A percentile compares a stretch with the other conserved stretches of the same genome.
Conservation (phyloP, 306 rosid species). For the Glycine latifolia region DNA sequence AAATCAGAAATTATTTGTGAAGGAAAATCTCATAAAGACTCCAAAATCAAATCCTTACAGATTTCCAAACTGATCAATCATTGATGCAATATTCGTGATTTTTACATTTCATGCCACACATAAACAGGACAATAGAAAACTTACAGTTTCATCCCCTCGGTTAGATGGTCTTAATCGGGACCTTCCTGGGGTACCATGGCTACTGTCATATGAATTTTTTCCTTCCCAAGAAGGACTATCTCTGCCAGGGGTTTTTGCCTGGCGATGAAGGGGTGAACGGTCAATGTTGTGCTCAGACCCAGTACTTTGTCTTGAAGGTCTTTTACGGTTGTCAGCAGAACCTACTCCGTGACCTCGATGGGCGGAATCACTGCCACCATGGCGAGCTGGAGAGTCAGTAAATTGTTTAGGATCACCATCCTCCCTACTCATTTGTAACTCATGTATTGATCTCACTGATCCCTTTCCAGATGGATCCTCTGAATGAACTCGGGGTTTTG, state of each 20-base stretch:
- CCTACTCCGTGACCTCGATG: constrained; percentile 55
- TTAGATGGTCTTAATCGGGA: constrained; percentile 57
- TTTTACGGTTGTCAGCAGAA: constrained; percentile 59
- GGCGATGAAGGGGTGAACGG: constrained; percentile 82
- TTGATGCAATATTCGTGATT: constrained; percentile 17
- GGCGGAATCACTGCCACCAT: constrained; percentile 51
- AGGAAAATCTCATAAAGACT: constrained; percentile 24
- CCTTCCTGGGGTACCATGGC: constrained; percentile 77
- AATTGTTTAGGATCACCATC: constrained; percentile 59
- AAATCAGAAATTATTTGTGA: constrained; percentile 21
- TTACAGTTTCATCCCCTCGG: constrained; percentile 72
- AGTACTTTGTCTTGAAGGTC: constrained; percentile 52
- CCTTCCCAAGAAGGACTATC: constrained; percentile 72
- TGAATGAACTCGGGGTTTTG: constrained; percentile 50
- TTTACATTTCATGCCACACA: constrained; percentile 9
- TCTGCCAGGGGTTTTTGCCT: constrained; percentile 62
- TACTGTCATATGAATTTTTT: constrained; percentile 59
- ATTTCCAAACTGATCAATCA: constrained; percentile 18
- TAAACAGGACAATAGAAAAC: constrained; percentile 34
- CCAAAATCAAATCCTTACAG: neutral
- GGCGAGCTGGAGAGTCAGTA: constrained; percentile 60
- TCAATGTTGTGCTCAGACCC: constrained; percentile 72
- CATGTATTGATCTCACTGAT: constrained; percentile 49
- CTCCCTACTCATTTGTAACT: constrained; percentile 64
- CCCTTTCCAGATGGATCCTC: constrained; percentile 47